Conservation (phyloP, 805 yeast species). For the Spathaspora gorwiae region DNA sequence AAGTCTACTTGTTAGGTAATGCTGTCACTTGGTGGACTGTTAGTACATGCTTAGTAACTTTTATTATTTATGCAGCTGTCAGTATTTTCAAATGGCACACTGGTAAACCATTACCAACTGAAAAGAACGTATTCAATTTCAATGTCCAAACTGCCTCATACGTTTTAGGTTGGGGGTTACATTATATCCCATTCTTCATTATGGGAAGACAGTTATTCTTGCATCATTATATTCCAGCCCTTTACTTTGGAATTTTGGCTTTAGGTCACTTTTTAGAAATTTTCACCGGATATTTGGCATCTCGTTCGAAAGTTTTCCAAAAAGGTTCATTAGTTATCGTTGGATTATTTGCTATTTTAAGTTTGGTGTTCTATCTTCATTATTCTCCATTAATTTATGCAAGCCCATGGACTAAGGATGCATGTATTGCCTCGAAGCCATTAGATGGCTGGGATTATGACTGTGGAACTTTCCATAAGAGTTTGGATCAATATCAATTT, state of each 20-base stretch:
- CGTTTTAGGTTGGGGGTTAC: constrained; percentile 66
- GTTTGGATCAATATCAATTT: constrained; percentile 20
- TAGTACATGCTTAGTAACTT: constrained; percentile 48
- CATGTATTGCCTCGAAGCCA: constrained; percentile 60
- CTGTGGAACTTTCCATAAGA: constrained; percentile 54
- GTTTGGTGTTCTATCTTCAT: constrained; percentile 51
- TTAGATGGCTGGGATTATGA: constrained; percentile 82
- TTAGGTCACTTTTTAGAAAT: constrained; percentile 66
- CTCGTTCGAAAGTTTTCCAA: constrained; percentile 37
- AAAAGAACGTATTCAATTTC: constrained; percentile 57
- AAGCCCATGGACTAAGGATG: constrained; percentile 65
- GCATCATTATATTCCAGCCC: constrained; percentile 91
- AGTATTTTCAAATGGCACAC: constrained; percentile 61
- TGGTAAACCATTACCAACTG: constrained; percentile 38
- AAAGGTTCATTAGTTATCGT: constrained; percentile 42
- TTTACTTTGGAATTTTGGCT: constrained; percentile 79
- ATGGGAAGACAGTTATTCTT: constrained; percentile 92
- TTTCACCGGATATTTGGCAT: constrained; percentile 36
- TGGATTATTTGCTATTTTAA: constrained; percentile 43
- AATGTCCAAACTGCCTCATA: constrained; percentile 60
- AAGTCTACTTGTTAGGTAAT: constrained; percentile 71
- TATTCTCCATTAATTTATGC: constrained; percentile 79
- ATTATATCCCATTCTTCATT: constrained; percentile 69
- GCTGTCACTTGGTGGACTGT: constrained; percentile 78
- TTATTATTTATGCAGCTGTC: constrained; percentile 44